phyloP scores from a whole-genome alignment of 176 grass and related monocot species.

The Triticum dicoccoides region DNA sequence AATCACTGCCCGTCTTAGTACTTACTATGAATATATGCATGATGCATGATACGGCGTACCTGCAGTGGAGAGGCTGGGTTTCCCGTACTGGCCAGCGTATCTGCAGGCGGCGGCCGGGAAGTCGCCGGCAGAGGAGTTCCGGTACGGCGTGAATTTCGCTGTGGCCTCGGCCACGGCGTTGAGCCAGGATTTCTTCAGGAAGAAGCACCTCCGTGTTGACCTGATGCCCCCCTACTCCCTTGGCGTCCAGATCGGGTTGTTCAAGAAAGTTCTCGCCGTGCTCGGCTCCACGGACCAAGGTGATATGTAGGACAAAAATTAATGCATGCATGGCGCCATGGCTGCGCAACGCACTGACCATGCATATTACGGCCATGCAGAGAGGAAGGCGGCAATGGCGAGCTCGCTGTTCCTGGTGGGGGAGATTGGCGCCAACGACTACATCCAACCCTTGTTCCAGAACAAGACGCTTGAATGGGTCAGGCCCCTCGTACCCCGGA shows the following conservation, averaged over 20 bases:
- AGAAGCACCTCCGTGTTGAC: constrained; percentile 38
- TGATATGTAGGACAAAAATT: no score
- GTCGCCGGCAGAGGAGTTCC: constrained; percentile 28
- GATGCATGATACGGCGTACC: neutral
- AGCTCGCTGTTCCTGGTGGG: constrained; percentile 58
- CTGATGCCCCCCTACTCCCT: constrained; percentile 57
- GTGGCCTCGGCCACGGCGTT: constrained; percentile 66
- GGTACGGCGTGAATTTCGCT: constrained; percentile 67
- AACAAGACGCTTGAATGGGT: neutral
- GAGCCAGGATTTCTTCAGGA: constrained; percentile 47
- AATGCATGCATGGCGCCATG: no score
- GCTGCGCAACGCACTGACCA: no score
- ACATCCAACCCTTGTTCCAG: constrained; percentile 59
- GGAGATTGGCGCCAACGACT: constrained; percentile 67
- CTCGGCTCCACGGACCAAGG: constrained; percentile 33
- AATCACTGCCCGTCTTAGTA: no score
- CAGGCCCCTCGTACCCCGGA: no score
- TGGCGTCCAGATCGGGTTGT: constrained; percentile 50
- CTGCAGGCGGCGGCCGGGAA: constrained; percentile 6
- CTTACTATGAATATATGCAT: no score
- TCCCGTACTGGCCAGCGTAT: no score
- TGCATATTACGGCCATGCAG: neutral
- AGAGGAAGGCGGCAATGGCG: constrained; percentile 36
- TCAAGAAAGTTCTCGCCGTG: constrained; percentile 45
- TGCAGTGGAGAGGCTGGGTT: no score